Evolutionary conservation across 139 green algal genomes (phyloP).

Genomic region (Closterium sp.): DNA sequence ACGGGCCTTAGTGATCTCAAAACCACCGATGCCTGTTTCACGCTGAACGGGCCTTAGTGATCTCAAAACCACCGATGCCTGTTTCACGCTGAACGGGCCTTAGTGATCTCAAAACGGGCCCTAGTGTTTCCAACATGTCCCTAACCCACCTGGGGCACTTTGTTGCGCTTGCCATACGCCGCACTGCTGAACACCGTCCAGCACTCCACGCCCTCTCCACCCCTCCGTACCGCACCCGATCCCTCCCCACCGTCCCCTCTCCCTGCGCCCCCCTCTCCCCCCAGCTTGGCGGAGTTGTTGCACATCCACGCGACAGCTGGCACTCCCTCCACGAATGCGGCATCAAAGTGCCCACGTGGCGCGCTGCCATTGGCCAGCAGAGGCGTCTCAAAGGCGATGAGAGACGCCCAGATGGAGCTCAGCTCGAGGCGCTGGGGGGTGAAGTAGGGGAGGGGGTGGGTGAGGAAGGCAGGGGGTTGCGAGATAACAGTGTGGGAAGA

Average conservation of each 20-base stretch:
- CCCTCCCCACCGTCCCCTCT: constrained; percentile 18
- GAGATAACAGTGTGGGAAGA: too few species aligned
- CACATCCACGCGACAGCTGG: constrained; percentile 62
- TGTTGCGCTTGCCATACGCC: constrained; percentile 63
- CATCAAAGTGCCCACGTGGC: constrained; percentile 30
- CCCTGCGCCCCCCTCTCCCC: not conserved
- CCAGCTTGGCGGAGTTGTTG: constrained; percentile 80
- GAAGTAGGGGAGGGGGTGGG: not conserved
- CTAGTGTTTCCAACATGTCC: too few species aligned
- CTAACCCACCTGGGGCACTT: constrained; percentile 66
- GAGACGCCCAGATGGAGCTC: constrained; percentile 65
- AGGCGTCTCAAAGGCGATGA: constrained; percentile 67
- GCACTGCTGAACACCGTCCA: constrained; percentile 79
- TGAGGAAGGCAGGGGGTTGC: not conserved
- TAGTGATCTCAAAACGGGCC: too few species aligned
- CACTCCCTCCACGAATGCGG: constrained; percentile 63
- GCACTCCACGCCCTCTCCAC: constrained; percentile 57
- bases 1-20: too few species aligned
- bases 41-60: not conserved
- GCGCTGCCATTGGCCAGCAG: constrained; percentile 29
- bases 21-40: too few species aligned
- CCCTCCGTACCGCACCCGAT: not conserved
- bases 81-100: too few species aligned
- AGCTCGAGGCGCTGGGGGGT: constrained; percentile 33
- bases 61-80: too few species aligned